Conservation (phyloP, 345 rosid genomes). For the Iberis pinnata region DNA sequence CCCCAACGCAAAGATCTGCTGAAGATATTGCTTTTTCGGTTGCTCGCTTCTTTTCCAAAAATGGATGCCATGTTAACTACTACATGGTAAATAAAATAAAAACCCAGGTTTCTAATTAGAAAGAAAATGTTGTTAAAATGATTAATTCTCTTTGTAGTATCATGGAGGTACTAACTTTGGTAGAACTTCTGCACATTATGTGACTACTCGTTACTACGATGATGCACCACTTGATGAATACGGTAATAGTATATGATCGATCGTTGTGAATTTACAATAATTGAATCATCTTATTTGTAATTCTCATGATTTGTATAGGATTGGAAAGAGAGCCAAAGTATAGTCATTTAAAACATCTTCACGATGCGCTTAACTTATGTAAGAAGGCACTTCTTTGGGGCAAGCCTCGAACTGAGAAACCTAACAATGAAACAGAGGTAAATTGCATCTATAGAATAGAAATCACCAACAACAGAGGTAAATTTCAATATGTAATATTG, state of each 20-base stretch:
- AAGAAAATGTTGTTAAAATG: neutral
- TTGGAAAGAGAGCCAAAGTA: slow-evolving; percentile 66
- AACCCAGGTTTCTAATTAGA: neutral
- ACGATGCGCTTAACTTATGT: slow-evolving; percentile 58
- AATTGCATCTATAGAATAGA: too few relatives aligned
- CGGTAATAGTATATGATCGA: slow-evolving; percentile 34
- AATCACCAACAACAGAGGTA: slow-evolving; percentile 60
- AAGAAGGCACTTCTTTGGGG: slow-evolving; percentile 77
- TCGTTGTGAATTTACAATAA: neutral
- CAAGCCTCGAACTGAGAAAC: slow-evolving; percentile 20
- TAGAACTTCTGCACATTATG: slow-evolving; percentile 68
- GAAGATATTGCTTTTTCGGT: slow-evolving; percentile 77
- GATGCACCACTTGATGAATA: slow-evolving; percentile 96
- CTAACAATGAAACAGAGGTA: slow-evolving; percentile 45
- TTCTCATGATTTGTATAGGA: slow-evolving; percentile 32
- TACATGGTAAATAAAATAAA: slow-evolving; percentile 56
- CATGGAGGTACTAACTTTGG: slow-evolving; percentile 93
- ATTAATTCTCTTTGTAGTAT: slow-evolving; percentile 40
- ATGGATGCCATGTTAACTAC: slow-evolving; percentile 73
- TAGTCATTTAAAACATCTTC: slow-evolving; percentile 79
- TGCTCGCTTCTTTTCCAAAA: slow-evolving; percentile 78
- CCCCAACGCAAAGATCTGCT: slow-evolving; percentile 48
- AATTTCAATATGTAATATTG: neutral
- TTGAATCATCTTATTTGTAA: neutral
- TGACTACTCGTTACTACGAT: slow-evolving; percentile 88